phyloP scores from a whole-genome alignment of 306 rosid genomes.

The Comarum palustre region DNA sequence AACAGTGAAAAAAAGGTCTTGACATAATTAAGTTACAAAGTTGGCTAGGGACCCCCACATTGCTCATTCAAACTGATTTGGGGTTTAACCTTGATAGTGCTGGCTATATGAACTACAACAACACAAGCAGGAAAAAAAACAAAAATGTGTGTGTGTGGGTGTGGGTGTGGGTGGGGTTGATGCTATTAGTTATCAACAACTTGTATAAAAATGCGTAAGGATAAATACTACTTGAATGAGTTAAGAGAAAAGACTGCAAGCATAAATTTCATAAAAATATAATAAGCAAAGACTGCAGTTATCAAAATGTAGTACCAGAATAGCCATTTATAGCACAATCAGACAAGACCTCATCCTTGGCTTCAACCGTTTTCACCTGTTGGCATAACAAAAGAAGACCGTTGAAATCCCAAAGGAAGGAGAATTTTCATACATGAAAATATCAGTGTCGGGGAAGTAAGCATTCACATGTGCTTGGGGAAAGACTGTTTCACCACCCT shows the following conservation, averaged over 20 bases:
- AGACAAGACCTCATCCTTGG: constrained; percentile 49
- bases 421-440: not conserved
- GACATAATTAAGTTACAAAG: not conserved
- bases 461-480: constrained; percentile 64
- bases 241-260: not conserved
- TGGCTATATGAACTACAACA: not conserved
- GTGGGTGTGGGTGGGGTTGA: no score
- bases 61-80: not conserved
- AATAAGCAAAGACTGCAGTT: not conserved
- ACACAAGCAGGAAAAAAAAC: not conserved
- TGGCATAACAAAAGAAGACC: constrained; percentile 3
- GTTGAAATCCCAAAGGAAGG: not conserved
- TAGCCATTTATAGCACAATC: constrained; percentile 81
- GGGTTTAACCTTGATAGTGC: not conserved
- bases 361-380: constrained; percentile 48
- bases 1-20: not conserved
- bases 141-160: no score
- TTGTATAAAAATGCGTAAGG: not conserved
- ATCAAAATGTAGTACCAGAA: constrained; percentile 56
- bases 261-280: not conserved
- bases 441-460: constrained; percentile 15
- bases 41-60: not conserved
- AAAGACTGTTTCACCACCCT: constrained; percentile 93
- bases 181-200: no score
- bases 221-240: not conserved